Conservation (phyloP, 768 basidiomycete species). For the Galerina marginata region DNA sequence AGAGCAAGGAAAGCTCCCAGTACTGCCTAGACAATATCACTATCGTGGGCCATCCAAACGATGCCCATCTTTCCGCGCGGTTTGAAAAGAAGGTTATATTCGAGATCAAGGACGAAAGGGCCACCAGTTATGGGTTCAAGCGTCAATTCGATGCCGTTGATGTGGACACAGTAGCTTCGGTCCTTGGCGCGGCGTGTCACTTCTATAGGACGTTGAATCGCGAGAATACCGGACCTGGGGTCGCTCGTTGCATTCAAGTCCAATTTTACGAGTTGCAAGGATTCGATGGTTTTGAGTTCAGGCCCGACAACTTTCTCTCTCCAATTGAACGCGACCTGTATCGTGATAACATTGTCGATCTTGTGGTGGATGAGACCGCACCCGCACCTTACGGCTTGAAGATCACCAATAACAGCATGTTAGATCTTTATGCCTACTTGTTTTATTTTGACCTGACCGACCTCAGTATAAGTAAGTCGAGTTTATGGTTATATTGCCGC, state of each 20-base stretch:
- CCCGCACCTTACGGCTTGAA: slow-evolving; percentile 1
- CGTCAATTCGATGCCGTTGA: not conserved
- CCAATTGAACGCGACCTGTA: not conserved
- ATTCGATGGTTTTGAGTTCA: not conserved
- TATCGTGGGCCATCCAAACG: not conserved
- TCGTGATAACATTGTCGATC: slow-evolving; percentile 1
- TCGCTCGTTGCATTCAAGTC: not conserved
- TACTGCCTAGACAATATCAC: not conserved
- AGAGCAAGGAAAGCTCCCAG: not conserved
- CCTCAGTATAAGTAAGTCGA: slow-evolving; percentile 16
- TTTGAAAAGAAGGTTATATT: not conserved
- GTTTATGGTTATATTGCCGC: not conserved
- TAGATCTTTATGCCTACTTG: slow-evolving; percentile 10
- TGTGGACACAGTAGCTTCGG: not conserved
- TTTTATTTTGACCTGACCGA: slow-evolving; percentile 20
- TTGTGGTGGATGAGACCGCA: not conserved
- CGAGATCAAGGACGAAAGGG: not conserved
- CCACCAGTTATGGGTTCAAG: not conserved
- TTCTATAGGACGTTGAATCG: slow-evolving; percentile 8
- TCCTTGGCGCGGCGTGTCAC: not conserved
- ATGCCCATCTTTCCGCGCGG: not conserved
- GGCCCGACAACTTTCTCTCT: not conserved
- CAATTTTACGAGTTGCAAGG: not conserved
- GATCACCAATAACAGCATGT: slow-evolving; percentile 5
- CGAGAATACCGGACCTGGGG: not conserved